Evolutionary conservation across 306 rosid genomes (phyloP).

Genomic region (Cicer bijugum): DNA sequence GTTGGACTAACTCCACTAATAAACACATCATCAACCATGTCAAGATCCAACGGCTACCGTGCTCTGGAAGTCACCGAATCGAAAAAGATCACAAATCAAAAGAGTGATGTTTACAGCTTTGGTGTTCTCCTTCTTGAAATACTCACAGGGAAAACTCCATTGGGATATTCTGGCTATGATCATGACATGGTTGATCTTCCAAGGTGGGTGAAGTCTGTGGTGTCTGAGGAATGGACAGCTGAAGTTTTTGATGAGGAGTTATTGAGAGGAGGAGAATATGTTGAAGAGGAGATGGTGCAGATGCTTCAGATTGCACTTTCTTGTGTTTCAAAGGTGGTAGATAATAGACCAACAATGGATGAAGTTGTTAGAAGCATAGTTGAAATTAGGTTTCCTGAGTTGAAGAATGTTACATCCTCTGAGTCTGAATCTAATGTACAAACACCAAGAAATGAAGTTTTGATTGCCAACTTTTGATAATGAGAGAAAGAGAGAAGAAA

Average conservation of each 20-base stretch:
- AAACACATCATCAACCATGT: conserved; percentile 51
- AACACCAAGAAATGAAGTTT: conserved; percentile 51
- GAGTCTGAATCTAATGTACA: conserved; percentile 59
- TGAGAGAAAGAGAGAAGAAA: background rate
- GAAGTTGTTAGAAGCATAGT: conserved; percentile 56
- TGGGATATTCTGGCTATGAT: conserved; percentile 56
- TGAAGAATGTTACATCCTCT: conserved; percentile 55
- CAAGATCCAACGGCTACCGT: conserved; percentile 53
- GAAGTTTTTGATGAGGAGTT: conserved; percentile 76
- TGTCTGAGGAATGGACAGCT: conserved; percentile 76
- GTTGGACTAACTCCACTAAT: conserved; percentile 60
- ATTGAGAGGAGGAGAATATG: conserved; percentile 52
- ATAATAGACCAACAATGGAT: conserved; percentile 64
- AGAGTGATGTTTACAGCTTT: conserved; percentile 73
- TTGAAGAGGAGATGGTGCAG: conserved; percentile 79
- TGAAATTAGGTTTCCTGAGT: conserved; percentile 54
- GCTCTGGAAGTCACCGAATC: conserved; percentile 62
- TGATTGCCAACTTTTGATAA: background rate
- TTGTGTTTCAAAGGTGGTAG: conserved; percentile 60
- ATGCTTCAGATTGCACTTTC: conserved; percentile 72
- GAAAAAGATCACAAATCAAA: conserved; percentile 50
- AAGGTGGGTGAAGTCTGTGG: conserved; percentile 75
- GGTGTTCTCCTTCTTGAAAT: conserved; percentile 78
- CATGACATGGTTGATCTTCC: conserved; percentile 67
- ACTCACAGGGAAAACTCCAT: conserved; percentile 67